A percentile compares a stretch with the other conserved stretches of the same genome.
These are phyloP conservation scores for Penicillium mononematosum DNA, from an alignment of 495 filamentous ascomycete species.

Conservation along the genomic window DNA sequence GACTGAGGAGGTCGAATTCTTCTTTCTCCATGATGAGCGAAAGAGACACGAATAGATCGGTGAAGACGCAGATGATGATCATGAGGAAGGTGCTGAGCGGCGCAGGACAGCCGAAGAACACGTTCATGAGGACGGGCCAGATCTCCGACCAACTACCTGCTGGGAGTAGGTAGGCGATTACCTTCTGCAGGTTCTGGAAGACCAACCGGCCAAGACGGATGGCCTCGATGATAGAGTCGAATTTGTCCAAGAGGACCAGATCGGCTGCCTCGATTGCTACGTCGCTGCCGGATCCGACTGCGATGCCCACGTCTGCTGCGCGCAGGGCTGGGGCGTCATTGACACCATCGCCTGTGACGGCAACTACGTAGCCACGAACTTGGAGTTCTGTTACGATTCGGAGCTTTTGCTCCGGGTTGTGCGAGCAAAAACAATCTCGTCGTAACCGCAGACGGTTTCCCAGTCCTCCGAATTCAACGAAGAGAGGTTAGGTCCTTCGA, in stretches of 20 bases:
- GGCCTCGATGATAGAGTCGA: slow-evolving; percentile 66
- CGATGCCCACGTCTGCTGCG: slow-evolving; percentile 65
- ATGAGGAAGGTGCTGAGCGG: slow-evolving; percentile 68
- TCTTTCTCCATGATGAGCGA: slow-evolving; percentile 68
- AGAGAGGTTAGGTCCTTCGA: slow-evolving; percentile 56
- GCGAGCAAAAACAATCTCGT: slow-evolving; percentile 68
- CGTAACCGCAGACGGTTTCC: slow-evolving; percentile 55
- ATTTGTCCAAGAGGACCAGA: slow-evolving; percentile 74
- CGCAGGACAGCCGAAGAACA: slow-evolving; percentile 68
- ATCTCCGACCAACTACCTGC: slow-evolving; percentile 71
- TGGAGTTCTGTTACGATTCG: slow-evolving; percentile 71
- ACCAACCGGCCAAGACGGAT: slow-evolving; percentile 59
- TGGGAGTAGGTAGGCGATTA: slow-evolving; percentile 59
- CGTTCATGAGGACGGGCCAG: slow-evolving; percentile 72
- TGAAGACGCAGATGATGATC: slow-evolving; percentile 72
- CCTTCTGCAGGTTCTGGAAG: slow-evolving; percentile 59
- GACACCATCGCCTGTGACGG: slow-evolving; percentile 71
- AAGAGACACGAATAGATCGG: slow-evolving; percentile 57
- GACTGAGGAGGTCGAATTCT: slow-evolving; percentile 65
- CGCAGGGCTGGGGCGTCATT: slow-evolving; percentile 69
- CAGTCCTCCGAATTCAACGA: slow-evolving; percentile 56
- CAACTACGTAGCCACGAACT: slow-evolving; percentile 61
- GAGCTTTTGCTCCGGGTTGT: slow-evolving; percentile 75
- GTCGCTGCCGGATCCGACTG: slow-evolving; percentile 59
- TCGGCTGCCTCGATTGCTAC: slow-evolving; percentile 80